Percentiles rank a stretch among this genome's conserved stretches.
Evolutionary conservation across 495 filamentous ascomycete genomes (phyloP).

Genomic region (Xylaria acuta): DNA sequence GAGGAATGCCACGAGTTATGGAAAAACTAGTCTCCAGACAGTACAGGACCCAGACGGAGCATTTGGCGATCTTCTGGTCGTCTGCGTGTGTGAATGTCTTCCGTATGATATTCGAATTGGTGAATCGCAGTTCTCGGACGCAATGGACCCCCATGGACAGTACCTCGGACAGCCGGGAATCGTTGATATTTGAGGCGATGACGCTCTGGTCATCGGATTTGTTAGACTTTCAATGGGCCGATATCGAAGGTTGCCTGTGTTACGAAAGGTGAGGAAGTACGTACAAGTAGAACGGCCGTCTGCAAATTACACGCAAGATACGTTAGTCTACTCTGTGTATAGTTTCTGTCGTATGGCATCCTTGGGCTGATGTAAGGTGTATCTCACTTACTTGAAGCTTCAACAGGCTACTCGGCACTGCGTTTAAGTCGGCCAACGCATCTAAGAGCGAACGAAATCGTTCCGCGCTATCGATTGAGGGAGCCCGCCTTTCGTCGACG

Average conservation of each 20-base stretch:
- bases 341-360: background rate
- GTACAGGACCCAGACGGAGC: constrained; percentile 16
- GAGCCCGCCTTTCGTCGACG: background rate
- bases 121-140: constrained; percentile 7
- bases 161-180: background rate
- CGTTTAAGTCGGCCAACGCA: background rate
- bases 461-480: background rate
- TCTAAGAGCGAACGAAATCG: background rate
- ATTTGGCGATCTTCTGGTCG: constrained; percentile 8
- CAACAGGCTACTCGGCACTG: background rate
- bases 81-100: background rate
- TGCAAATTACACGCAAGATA: background rate
- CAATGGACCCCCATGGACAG: constrained; percentile 8
- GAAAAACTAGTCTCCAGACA: constrained; percentile 3
- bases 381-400: constrained; percentile 13
- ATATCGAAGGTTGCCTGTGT: background rate
- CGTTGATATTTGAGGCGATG: constrained; percentile 7
- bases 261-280: background rate
- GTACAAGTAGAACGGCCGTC: constrained; percentile 4
- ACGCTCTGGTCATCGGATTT: constrained; percentile 1
- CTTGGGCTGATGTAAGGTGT: background rate
- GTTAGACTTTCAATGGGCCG: background rate
- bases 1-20: constrained; percentile 1
- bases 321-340: background rate
- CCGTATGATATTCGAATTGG: background rate